phyloP scores from a whole-genome alignment of 306 rosid genomes.

The Arachis stenosperma region DNA sequence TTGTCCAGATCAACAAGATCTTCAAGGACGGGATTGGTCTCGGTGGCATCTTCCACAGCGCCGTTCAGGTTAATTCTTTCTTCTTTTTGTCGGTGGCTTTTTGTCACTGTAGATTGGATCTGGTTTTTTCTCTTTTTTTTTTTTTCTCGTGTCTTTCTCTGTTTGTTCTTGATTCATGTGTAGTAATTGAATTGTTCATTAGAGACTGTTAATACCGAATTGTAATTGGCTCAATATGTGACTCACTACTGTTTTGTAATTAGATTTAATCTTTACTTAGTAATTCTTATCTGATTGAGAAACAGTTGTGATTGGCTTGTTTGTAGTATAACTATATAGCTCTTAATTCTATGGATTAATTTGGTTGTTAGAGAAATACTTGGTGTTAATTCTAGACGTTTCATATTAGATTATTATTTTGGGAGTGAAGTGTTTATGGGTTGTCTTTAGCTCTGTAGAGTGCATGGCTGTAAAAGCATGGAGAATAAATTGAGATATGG shows the following conservation, averaged over 20 bases:
- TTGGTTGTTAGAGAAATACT: background rate
- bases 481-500: background rate
- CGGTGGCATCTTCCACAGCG: conserved; percentile 98
- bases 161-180: background rate
- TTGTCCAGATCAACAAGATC: conserved; percentile 95
- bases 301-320: background rate
- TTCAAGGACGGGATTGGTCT: conserved; percentile 97
- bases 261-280: conserved; percentile 5
- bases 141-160: background rate
- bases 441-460: background rate
- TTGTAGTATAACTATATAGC: background rate
- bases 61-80: conserved; percentile 71
- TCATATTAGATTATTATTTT: background rate
- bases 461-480: conserved; percentile 12
- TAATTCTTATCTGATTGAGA: conserved; percentile 8
- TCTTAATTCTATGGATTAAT: background rate
- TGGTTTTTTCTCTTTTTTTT: background rate
- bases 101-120: conserved; percentile 45
- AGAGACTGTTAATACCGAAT: background rate
- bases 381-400: background rate
- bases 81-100: conserved; percentile 26
- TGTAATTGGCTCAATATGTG: conserved; percentile 20
- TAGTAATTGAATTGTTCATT: conserved; percentile 9
- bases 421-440: conserved; percentile 9
- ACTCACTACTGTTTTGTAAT: conserved; percentile 13